Conservation (phyloP, 352 stramenopile species). For the Hyphochytrium catenoides region DNA sequence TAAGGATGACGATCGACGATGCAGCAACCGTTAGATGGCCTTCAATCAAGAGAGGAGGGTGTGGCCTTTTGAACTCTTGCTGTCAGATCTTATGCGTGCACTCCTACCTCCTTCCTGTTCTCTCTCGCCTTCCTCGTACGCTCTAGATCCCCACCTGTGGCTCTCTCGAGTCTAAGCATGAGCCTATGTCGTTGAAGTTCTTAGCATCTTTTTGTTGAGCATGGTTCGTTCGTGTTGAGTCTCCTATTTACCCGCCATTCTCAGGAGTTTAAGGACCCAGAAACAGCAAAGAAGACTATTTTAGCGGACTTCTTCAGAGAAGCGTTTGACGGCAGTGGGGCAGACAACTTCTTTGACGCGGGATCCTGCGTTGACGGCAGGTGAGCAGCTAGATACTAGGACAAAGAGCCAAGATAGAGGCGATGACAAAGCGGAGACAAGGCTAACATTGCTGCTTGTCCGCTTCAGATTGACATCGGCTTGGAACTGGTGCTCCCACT, state of each 20-base stretch:
- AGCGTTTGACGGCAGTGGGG: slow-evolving; percentile 81
- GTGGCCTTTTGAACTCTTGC: too few species aligned
- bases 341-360: slow-evolving; percentile 85
- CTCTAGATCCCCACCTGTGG: slow-evolving; percentile 1
- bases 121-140: not conserved
- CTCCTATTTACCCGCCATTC: too few species aligned
- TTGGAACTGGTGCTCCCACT: slow-evolving; percentile 92
- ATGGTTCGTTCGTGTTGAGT: slow-evolving; percentile 4
- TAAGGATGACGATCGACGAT: too few species aligned
- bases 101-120: slow-evolving; percentile 3
- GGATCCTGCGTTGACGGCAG: slow-evolving; percentile 86
- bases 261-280: slow-evolving; percentile 63
- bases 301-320: slow-evolving; percentile 86
- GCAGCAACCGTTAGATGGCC: too few species aligned
- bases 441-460: too few species aligned
- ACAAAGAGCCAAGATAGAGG: too few species aligned
- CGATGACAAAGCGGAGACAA: too few species aligned
- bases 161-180: not conserved
- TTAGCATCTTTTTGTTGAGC: slow-evolving; percentile 4
- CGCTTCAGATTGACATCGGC: slow-evolving; percentile 84
- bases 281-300: slow-evolving; percentile 61
- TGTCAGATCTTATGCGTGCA: slow-evolving; percentile 1
- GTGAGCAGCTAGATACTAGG: too few species aligned
- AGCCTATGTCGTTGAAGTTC: too few species aligned
- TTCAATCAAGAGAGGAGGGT: too few species aligned